phyloP scores from a whole-genome alignment of 225 moss, liverwort and hornwort species.

The Sphagnum contortum region DNA sequence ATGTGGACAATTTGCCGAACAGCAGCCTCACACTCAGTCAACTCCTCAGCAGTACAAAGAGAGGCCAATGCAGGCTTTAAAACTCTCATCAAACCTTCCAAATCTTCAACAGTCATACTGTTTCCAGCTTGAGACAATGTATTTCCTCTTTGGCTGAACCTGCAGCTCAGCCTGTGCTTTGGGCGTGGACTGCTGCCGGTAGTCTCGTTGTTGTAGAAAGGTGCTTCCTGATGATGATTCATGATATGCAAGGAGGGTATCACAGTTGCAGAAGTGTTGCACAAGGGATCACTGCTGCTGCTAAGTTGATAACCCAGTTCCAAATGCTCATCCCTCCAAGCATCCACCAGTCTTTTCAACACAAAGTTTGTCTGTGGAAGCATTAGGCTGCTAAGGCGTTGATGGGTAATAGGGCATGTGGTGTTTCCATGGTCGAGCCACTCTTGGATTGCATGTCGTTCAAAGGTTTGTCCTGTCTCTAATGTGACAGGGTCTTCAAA shows the following conservation, averaged over 20 bases:
- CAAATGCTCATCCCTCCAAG: slow-evolving; percentile 45
- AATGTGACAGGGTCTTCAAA: slow-evolving; percentile 41
- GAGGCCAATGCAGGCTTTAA: slow-evolving; percentile 24
- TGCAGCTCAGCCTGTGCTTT: slow-evolving; percentile 2
- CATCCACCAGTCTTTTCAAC: slow-evolving; percentile 38
- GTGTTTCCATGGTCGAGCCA: slow-evolving; percentile 28
- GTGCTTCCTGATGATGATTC: too few species aligned
- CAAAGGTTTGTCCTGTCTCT: slow-evolving; percentile 47
- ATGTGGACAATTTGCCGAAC: slow-evolving; percentile 23
- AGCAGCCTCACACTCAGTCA: slow-evolving; percentile 34
- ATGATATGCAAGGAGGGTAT: not conserved
- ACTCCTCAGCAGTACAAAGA: slow-evolving; percentile 18
- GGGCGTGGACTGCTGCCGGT: not conserved
- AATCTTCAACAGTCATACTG: slow-evolving; percentile 5
- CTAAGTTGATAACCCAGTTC: slow-evolving; percentile 7
- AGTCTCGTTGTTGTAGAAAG: too few species aligned
- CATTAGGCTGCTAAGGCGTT: slow-evolving; percentile 10
- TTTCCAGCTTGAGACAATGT: not conserved
- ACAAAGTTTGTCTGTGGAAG: slow-evolving; percentile 38
- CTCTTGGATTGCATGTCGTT: slow-evolving; percentile 36
- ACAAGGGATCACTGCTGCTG: slow-evolving; percentile 3
- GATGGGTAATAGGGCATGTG: slow-evolving; percentile 39
- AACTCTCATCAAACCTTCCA: slow-evolving; percentile 22
- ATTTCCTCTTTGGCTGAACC: not conserved
- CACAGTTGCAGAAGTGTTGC: not conserved